Percentiles rank a stretch among this genome's conserved stretches.
Evolutionary conservation across 1,284 basidiomycete genomes (phyloP).

Genomic region (Ustilago nuda): DNA sequence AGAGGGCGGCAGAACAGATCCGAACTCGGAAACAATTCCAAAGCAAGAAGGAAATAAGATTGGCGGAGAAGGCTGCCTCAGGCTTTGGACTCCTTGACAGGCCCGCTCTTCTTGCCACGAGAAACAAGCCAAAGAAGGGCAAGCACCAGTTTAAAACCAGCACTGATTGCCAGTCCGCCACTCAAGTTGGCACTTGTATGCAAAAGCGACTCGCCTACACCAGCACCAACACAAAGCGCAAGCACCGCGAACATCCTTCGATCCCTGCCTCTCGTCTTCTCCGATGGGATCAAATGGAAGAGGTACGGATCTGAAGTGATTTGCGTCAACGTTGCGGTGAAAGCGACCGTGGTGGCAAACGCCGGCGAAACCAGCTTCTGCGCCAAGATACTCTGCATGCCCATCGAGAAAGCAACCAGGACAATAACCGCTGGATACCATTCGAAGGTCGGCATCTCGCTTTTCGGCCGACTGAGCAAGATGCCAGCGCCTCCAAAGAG

Average conservation of each 20-base stretch:
- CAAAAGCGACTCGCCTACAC: constrained; percentile 57
- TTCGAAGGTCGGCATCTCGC: constrained; percentile 49
- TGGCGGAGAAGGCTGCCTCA: neutral
- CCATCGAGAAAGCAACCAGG: constrained; percentile 53
- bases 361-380: constrained; percentile 61
- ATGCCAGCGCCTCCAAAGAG: constrained; percentile 57
- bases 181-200: constrained; percentile 47
- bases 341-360: constrained; percentile 62
- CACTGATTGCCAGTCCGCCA: constrained; percentile 53
- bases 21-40: neutral
- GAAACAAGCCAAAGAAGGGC: constrained; percentile 51
- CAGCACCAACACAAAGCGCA: constrained; percentile 52
- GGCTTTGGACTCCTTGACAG: constrained; percentile 19
- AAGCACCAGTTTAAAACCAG: constrained; percentile 54
- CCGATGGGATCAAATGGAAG: constrained; percentile 48
- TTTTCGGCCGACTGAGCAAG: constrained; percentile 50
- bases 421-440: constrained; percentile 57
- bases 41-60: neutral
- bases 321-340: constrained; percentile 63
- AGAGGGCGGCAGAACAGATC: neutral
- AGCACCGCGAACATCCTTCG: constrained; percentile 52
- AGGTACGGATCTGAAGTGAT: constrained; percentile 63
- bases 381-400: constrained; percentile 58
- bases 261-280: constrained; percentile 51
- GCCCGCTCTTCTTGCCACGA: constrained; percentile 30